Percentiles rank a stretch among this genome's conserved stretches.
Evolutionary conservation across 345 rosid species (phyloP).

Genomic region (Isatis tinctoria): DNA sequence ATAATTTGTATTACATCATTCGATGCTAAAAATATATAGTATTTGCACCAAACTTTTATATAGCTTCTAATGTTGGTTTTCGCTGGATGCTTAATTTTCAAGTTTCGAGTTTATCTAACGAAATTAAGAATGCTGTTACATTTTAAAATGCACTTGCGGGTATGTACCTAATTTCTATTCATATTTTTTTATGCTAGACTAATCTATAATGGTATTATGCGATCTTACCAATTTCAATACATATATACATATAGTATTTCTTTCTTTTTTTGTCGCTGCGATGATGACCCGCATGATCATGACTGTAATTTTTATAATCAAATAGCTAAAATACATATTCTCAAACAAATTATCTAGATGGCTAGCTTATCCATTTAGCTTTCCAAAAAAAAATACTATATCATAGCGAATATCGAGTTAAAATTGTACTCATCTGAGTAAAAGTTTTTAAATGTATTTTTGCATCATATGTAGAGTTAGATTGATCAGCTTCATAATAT

Average conservation of each 20-base stretch:
- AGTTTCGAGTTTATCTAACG: not conserved
- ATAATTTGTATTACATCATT: not conserved
- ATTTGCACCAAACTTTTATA: constrained; percentile 9
- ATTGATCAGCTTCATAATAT: not conserved
- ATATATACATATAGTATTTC: not conserved
- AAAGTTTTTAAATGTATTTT: not conserved
- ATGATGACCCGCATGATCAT: not conserved
- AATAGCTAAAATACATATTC: not conserved
- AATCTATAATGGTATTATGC: no score
- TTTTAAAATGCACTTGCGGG: not conserved
- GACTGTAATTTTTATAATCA: not conserved
- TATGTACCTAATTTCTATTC: constrained; percentile 8
- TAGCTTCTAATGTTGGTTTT: constrained; percentile 6
- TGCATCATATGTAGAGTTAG: not conserved
- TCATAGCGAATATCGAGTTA: not conserved
- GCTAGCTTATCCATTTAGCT: not conserved
- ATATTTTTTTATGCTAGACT: not conserved
- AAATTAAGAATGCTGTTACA: not conserved
- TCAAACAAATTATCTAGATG: not conserved
- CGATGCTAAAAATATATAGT: not conserved
- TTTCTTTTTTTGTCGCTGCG: not conserved
- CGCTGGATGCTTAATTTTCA: not conserved
- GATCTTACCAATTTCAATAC: not conserved
- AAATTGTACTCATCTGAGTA: not conserved
- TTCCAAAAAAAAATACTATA: not conserved